Evolutionary conservation across 2,329 filamentous ascomycete genomes (phyloP).

Genomic region (Xylaria multiplex): DNA sequence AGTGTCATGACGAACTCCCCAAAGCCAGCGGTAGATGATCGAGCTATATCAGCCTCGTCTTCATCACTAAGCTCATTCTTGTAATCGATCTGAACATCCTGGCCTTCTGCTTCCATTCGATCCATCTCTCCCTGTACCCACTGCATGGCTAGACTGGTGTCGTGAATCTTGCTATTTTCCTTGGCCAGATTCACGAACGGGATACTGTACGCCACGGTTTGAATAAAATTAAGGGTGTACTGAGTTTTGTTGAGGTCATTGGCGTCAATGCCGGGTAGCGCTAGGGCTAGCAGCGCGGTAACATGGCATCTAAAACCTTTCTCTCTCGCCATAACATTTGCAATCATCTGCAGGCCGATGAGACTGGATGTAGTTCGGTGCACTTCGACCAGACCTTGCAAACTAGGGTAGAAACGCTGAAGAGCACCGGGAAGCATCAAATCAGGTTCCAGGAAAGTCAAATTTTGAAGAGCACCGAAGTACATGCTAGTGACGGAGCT

Average conservation of each 20-base stretch:
- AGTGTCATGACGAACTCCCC: conserved; percentile 92
- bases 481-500: conserved; percentile 91
- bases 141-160: conserved; percentile 81
- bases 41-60: conserved; percentile 86
- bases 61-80: conserved; percentile 81
- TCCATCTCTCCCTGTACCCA: conserved; percentile 97
- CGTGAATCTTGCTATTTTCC: conserved; percentile 73
- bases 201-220: conserved; percentile 95
- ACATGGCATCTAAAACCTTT: conserved; percentile 98
- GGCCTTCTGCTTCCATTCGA: conserved; percentile 88
- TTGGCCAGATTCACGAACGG: conserved; percentile 85
- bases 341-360: conserved; percentile 89
- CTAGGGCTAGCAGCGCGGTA: conserved; percentile 90
- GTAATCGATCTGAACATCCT: conserved; percentile 87
- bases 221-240: conserved; percentile 93
- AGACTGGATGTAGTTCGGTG: conserved; percentile 95
- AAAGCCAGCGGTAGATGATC: conserved; percentile 93
- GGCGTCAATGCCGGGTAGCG: conserved; percentile 93
- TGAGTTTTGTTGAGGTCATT: conserved; percentile 98
- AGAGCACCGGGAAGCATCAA: conserved; percentile 92
- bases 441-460: conserved; percentile 90
- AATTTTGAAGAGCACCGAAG: conserved; percentile 85
- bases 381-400: conserved; percentile 96
- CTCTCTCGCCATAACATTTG: conserved; percentile 87
- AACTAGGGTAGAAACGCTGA: conserved; percentile 94